Percentiles rank a stretch among this genome's conserved stretches.
Evolutionary conservation across 2,329 filamentous ascomycete genomes (phyloP).

Genomic region (Xylaria sp.): DNA sequence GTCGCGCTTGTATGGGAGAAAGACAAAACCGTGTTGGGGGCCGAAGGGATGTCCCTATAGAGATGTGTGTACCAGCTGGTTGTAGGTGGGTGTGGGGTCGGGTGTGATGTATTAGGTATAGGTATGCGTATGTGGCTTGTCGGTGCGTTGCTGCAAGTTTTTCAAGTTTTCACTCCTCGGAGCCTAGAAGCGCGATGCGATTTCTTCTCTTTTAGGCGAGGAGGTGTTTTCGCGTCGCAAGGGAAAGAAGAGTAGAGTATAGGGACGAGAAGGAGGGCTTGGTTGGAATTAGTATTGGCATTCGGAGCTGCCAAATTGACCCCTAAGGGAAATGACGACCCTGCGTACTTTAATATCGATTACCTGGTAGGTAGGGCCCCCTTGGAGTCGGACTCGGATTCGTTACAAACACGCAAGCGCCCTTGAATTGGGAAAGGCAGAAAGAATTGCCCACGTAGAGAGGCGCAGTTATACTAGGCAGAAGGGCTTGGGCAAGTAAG

Average conservation of each 20-base stretch:
- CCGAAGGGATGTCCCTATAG: not conserved
- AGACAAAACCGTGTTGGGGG: slow-evolving; percentile 21
- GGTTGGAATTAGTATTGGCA: not conserved
- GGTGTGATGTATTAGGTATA: not conserved
- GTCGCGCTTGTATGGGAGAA: not conserved
- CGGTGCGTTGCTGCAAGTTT: slow-evolving; percentile 1
- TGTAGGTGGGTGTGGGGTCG: not conserved
- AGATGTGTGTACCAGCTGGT: not conserved
- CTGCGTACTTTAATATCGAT: slow-evolving; percentile 12
- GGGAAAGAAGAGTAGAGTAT: not conserved
- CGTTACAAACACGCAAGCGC: not conserved
- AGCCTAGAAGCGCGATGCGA: not conserved
- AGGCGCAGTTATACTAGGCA: slow-evolving; percentile 17
- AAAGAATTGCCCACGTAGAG: not conserved
- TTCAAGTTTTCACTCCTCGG: slow-evolving; percentile 4
- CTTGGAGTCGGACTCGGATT: not conserved
- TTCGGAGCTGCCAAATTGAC: not conserved
- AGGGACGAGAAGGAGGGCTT: not conserved
- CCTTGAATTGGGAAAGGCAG: not conserved
- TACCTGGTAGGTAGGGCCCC: not conserved
- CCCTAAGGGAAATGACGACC: not conserved
- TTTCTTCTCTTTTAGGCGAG: not conserved
- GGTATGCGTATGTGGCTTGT: slow-evolving; percentile 1
- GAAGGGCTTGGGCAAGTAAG: not conserved
- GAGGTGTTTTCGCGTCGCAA: not conserved